A percentile compares a stretch with the other conserved stretches of the same genome.
Conservation (phyloP, 176 grass and related monocot species). For the Rhynchospora pubera region DNA sequence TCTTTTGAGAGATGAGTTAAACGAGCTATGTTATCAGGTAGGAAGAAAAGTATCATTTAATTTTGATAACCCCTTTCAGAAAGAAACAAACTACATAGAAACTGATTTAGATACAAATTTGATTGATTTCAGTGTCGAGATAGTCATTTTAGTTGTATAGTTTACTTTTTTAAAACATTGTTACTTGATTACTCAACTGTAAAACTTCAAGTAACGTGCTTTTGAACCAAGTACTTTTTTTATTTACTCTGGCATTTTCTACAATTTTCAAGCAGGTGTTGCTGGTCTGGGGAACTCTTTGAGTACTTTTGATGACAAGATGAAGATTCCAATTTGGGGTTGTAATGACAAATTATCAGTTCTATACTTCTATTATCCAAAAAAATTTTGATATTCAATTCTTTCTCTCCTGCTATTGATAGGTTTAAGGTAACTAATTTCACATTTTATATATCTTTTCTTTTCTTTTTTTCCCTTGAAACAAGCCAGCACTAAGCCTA, state of each 20-base stretch:
- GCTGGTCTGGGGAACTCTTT: constrained; percentile 77
- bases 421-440: constrained; percentile 67
- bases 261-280: constrained; percentile 45
- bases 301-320: constrained; percentile 55
- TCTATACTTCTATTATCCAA: no score
- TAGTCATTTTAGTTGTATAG: constrained; percentile 20
- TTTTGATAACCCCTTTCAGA: constrained; percentile 3
- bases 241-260: background rate
- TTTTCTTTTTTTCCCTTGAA: no score
- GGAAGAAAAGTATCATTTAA: constrained; percentile 4
- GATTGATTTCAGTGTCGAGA: constrained; percentile 4
- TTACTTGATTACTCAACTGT: background rate
- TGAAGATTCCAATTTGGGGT: constrained; percentile 82
- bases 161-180: background rate
- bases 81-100: background rate
- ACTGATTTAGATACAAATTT: background rate
- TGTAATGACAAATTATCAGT: constrained; percentile 82
- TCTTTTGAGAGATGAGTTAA: constrained; percentile 85
- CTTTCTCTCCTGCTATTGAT: constrained; percentile 57
- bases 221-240: background rate
- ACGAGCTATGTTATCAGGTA: constrained; percentile 91
- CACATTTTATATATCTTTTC: background rate
- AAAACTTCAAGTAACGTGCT: background rate
- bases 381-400: constrained; percentile 51
- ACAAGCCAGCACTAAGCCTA: no score